phyloP scores from a whole-genome alignment of 2,329 filamentous ascomycete genomes.

The Falciphora oryzae region DNA sequence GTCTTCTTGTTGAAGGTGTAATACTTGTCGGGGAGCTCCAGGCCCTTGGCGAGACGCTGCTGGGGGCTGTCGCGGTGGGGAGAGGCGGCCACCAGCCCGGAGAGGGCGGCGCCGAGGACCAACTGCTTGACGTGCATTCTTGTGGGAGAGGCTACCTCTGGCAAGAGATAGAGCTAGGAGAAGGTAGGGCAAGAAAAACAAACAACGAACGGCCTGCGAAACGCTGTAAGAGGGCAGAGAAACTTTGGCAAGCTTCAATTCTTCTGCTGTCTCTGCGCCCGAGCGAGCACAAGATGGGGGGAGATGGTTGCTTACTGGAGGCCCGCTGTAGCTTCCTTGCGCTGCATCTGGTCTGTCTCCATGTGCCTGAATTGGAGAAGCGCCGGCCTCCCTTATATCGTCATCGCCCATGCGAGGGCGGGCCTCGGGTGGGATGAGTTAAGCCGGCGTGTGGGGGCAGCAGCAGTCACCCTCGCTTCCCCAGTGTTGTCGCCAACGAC shows the following conservation, averaged over 20 bases:
- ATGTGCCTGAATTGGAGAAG: not conserved
- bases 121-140: slow-evolving; percentile 9
- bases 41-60: slow-evolving; percentile 46
- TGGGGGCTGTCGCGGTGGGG: slow-evolving; percentile 45
- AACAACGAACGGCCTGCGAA: not conserved
- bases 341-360: not conserved
- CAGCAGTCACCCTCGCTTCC: too few species aligned
- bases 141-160: not conserved
- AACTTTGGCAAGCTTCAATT: not conserved
- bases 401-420: not conserved
- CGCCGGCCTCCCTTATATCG: not conserved
- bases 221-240: not conserved
- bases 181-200: not conserved
- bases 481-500: too few species aligned
- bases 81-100: slow-evolving; percentile 18
- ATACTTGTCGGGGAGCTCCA: slow-evolving; percentile 38
- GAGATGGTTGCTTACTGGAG: not conserved
- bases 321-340: not conserved
- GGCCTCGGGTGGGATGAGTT: not conserved
- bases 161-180: too few species aligned
- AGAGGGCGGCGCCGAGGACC: slow-evolving; percentile 6
- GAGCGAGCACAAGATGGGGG: not conserved
- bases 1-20: slow-evolving; percentile 28
- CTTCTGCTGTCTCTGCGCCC: not conserved
- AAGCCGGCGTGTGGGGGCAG: not conserved